Conservation (phyloP, 2,329 filamentous ascomycete species). For the Rhinocladiella mackenziei region DNA sequence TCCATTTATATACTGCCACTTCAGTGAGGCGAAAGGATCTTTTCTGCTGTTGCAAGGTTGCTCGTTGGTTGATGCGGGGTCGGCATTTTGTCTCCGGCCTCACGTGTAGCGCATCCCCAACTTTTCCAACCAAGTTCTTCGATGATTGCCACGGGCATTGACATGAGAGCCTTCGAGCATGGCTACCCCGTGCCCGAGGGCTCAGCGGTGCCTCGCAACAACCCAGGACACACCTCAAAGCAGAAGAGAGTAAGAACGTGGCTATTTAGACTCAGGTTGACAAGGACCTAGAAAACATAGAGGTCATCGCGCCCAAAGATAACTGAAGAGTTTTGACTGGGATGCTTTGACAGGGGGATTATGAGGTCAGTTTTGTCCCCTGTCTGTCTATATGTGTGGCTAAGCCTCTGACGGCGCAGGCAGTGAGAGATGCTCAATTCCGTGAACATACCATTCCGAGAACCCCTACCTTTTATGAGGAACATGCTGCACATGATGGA, state of each 20-base stretch:
- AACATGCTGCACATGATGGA: not conserved
- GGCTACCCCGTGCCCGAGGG: no score
- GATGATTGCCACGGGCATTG: no score
- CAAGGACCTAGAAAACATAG: constrained; percentile 60
- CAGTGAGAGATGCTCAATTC: constrained; percentile 56
- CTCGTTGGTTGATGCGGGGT: no score
- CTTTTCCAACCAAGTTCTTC: no score
- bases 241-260: not conserved
- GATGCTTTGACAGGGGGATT: constrained; percentile 68
- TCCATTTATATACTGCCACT: no score
- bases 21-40: no score
- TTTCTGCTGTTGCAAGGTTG: no score
- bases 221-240: not conserved
- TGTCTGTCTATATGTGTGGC: not conserved
- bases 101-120: no score
- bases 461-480: constrained; percentile 4
- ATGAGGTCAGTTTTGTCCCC: constrained; percentile 53
- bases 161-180: no score
- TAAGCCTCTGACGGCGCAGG: constrained; percentile 49
- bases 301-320: constrained; percentile 68
- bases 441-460: constrained; percentile 47
- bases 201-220: not conserved
- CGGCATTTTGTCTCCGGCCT: no score
- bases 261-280: constrained; percentile 2
- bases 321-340: constrained; percentile 65